Base-by-base conservation (phyloP, 108 stramenopile genomes). In the Cyclotella kingstonii region DNA sequence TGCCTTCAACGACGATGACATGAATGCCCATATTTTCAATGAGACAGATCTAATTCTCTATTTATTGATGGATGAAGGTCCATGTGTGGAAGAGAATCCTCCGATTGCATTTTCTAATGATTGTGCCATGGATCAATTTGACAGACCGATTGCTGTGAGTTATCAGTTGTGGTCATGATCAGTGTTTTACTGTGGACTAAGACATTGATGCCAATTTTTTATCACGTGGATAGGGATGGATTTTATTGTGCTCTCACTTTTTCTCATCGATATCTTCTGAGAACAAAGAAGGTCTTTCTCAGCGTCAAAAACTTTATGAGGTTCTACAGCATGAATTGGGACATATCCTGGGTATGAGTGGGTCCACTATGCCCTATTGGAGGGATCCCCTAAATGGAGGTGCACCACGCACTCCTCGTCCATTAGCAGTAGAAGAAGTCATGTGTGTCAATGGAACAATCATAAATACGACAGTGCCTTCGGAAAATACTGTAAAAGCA, bases 31-130 rank as follows among this genome's bases (percentile, higher is more conserved):
- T 26, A 27, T 19, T 3, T 55, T 34, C 17, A 35, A 31, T 29
- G 31, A 66, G 14, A 33, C 44, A 5, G 64, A 66, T 55, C 23
- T 66, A 3, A 45, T 66, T 11, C 12, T 66, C 22, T 66, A 66
- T 54, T 35, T 66, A 26, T 39, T 66, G 4, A 21, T 52, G 27
- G 64, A 66, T 29, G 64, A 66, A 9, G 64, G 64, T 38, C 64
- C 64, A 28, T 66, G 64, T 46, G 21, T 55, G 15, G 64, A 33
- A 23, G 51, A 54, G 5, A 19, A 44, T 19, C 64, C 64, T 33
- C 64, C 64, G 6, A 66, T 66, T 46, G 68, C 68, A 1, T 60
- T 68, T 34, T 53, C 68, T 18, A 26, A 50, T 53, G 68, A 43
- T 11, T 68, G 68, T 53, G 34, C 38, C 14, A 45, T 45, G 64